Base-by-base conservation (phyloP, 2,329 filamentous ascomycete genomes). In the Coleophoma crateriformis region DNA sequence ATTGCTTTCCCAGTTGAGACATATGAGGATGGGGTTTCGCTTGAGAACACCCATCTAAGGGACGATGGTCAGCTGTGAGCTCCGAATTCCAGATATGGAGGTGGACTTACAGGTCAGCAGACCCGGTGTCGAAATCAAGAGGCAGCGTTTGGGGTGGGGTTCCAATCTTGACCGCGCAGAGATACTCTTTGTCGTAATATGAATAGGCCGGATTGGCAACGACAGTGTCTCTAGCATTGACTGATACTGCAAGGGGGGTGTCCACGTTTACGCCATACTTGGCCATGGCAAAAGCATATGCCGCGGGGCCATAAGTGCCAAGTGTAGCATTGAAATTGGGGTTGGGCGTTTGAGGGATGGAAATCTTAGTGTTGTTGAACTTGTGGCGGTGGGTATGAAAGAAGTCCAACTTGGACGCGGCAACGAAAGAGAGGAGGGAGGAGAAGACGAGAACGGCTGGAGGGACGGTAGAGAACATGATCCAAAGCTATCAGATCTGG, bases 21-120 rank as follows among this genome's bases (percentile, higher is more conserved):
- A 39, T 55, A 48, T 12, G 46, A 17, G 4, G 34, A 41, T 7
- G 61, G 61, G 7, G 55, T 52, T 7, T 46, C 46, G 33, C 20
- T 53, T 12, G 59, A 57, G 49, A 60, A 58, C 4, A 61, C 58
- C 59, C 59, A 61, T 45, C 49, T 54, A 20, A 4, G 6, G 6
- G 5, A 27, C 8, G 20, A 5, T 14, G 3, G 20, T 44, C 27
- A 44, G 41, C n/a, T 14, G 19, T 44, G 22, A 20, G 13, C 2
- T 37, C 14, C 27, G 6, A 34, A 43, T 22, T 10, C 37, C 8
- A 20, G 3, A 35, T 10, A 10, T 3, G 4, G 45, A 19, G 17
- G 33, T 22, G 15, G 27, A 50, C 48, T 32, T 44, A 54, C 50
- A 58, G 47, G 32, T 58, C 55, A 19, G 55, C 50, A 45, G 54